Evolutionary conservation across 495 filamentous ascomycete genomes (phyloP).

Genomic region (Trypethelium eluteriae): DNA sequence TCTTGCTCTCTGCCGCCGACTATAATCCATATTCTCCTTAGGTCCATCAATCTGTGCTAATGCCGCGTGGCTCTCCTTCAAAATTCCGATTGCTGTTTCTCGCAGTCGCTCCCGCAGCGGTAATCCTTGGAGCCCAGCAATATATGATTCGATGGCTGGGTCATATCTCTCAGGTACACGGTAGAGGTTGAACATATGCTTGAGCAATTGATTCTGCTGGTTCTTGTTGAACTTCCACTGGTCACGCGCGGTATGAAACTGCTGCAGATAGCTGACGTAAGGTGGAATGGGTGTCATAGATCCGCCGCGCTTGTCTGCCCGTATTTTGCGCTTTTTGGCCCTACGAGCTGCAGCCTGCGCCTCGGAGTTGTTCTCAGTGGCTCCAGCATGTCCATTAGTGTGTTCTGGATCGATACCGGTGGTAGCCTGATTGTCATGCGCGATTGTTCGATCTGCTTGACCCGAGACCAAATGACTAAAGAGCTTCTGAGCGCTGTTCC

Average conservation of each 20-base stretch:
- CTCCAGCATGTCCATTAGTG: constrained; percentile 19
- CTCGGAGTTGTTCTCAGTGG: constrained; percentile 2
- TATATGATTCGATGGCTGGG: constrained; percentile 57
- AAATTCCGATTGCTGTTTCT: constrained; percentile 23
- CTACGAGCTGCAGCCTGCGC: constrained; percentile 1
- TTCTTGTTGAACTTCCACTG: constrained; percentile 93
- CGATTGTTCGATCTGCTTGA: constrained; percentile 28
- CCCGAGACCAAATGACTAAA: constrained; percentile 41
- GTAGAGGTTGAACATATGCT: constrained; percentile 64
- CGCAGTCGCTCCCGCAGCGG: constrained; percentile 42
- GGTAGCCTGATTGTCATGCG: constrained; percentile 1
- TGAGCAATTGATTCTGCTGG: constrained; percentile 71
- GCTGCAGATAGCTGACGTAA: constrained; percentile 63
- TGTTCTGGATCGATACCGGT: background rate
- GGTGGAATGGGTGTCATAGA: background rate
- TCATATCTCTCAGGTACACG: constrained; percentile 59
- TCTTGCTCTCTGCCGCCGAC: constrained; percentile 26
- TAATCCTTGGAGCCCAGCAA: constrained; percentile 62
- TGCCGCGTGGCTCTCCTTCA: constrained; percentile 23
- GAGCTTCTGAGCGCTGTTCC: constrained; percentile 41
- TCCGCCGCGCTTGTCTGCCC: constrained; percentile 13
- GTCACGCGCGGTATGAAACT: constrained; percentile 56
- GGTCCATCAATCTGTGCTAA: constrained; percentile 13
- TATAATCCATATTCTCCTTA: constrained; percentile 26
- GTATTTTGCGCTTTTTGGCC: constrained; percentile 14